Percentiles rank a stretch among this genome's conserved stretches.
Evolutionary conservation across 164 flowering plant genomes (phyloP).

Genomic region (Dillenia turbinata): DNA sequence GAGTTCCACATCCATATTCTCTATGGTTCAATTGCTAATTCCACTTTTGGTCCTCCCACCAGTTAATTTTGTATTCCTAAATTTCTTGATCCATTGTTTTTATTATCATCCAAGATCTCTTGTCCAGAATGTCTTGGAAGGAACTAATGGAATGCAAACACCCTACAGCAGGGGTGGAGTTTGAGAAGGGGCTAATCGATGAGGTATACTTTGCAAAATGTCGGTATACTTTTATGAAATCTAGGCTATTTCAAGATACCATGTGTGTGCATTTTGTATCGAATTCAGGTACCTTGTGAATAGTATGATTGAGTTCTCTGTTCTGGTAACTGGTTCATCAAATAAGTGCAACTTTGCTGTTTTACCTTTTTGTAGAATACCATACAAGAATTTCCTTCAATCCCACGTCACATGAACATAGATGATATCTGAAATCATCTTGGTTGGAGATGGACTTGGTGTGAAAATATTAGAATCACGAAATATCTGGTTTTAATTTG

Average conservation of each 20-base stretch:
- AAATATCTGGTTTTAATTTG: slow-evolving; percentile 2
- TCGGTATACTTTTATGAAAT: slow-evolving; percentile 12
- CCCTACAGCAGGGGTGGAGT: slow-evolving; percentile 91
- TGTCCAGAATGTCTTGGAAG: slow-evolving; percentile 79
- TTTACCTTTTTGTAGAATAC: neutral
- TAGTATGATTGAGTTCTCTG: too few relatives aligned
- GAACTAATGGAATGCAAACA: slow-evolving; percentile 81
- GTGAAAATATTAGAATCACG: neutral
- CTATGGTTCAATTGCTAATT: too few relatives aligned
- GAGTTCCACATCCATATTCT: too few relatives aligned
- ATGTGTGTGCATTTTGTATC: neutral
- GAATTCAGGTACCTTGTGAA: neutral
- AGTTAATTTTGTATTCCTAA: too few relatives aligned
- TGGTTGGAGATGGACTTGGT: too few relatives aligned
- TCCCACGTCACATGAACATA: too few relatives aligned
- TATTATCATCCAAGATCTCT: slow-evolving; percentile 9
- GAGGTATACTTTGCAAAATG: slow-evolving; percentile 55
- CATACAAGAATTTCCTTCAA: too few relatives aligned
- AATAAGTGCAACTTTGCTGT: neutral
- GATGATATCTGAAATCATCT: too few relatives aligned
- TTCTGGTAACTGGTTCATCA: neutral
- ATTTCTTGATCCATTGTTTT: too few relatives aligned
- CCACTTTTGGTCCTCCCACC: too few relatives aligned
- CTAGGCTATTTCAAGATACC: neutral
- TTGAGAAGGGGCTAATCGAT: slow-evolving; percentile 76